Conservation (phyloP, 352 stramenopile genomes). For the Pythium coloratum region DNA sequence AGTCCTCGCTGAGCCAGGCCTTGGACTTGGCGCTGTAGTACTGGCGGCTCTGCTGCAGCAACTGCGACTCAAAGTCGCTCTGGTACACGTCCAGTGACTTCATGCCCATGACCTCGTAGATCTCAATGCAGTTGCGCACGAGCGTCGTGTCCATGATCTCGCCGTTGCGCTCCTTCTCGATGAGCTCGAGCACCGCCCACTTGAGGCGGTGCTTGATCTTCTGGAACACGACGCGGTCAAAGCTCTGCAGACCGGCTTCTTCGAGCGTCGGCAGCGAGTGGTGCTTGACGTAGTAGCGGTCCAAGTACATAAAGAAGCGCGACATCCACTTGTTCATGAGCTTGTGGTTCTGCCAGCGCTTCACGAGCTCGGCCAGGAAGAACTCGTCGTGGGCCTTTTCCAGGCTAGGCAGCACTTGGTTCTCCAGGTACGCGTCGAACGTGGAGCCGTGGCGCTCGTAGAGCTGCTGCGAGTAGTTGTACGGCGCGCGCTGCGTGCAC, state of each 20-base stretch:
- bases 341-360: constrained; percentile 98
- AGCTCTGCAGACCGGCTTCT: constrained; percentile 87
- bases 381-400: constrained; percentile 91
- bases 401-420: constrained; percentile 90
- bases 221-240: constrained; percentile 83
- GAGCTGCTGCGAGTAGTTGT: constrained; percentile 99
- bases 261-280: constrained; percentile 95
- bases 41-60: constrained; percentile 90
- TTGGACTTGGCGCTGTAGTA: constrained; percentile 98
- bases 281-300: constrained; percentile 97
- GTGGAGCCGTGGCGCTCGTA: constrained; percentile 96
- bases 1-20: constrained; percentile 97
- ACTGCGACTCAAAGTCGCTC: constrained; percentile 92
- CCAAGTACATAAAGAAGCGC: constrained; percentile 99
- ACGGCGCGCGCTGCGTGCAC: constrained; percentile 98
- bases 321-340: constrained; percentile 99
- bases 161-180: constrained; percentile 97
- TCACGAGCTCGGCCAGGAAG: constrained; percentile 96
- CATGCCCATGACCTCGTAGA: constrained; percentile 99
- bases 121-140: constrained; percentile 96
- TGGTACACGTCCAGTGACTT: constrained; percentile 96
- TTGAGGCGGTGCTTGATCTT: constrained; percentile 83
- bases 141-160: constrained; percentile 97
- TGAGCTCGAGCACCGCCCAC: constrained; percentile 93
- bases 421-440: constrained; percentile 85